Evolutionary conservation across 257 asterid species (phyloP).

Genomic region (Mentha longifolia): DNA sequence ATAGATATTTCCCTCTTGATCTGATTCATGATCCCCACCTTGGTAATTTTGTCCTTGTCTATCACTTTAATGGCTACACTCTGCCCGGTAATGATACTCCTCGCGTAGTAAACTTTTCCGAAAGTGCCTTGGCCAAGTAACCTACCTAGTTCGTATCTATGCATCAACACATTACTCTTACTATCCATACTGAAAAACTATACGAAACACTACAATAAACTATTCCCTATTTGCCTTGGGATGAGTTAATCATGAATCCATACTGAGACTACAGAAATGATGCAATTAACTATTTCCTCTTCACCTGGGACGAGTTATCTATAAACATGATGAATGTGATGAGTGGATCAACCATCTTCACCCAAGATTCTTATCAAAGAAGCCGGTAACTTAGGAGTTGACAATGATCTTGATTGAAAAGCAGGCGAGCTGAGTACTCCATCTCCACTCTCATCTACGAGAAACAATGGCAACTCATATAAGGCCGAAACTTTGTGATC

Average conservation of each 20-base stretch:
- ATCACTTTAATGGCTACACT: conserved; percentile 84
- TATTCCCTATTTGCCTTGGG: conserved; percentile 19
- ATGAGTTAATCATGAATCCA: conserved; percentile 42
- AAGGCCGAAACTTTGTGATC: conserved; percentile 33
- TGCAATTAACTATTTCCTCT: conserved; percentile 20
- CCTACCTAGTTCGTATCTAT: conserved; percentile 81
- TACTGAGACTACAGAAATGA: conserved; percentile 33
- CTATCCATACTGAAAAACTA: conserved; percentile 51
- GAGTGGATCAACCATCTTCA: conserved; percentile 50
- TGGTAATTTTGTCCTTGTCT: conserved; percentile 71
- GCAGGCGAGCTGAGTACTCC: conserved; percentile 8
- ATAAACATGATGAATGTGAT: background rate
- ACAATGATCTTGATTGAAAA: conserved; percentile 28
- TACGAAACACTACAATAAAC: conserved; percentile 23
- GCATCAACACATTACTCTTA: conserved; percentile 55
- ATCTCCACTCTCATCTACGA: conserved; percentile 39
- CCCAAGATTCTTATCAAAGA: conserved; percentile 30
- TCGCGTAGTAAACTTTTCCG: conserved; percentile 76
- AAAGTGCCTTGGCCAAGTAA: conserved; percentile 89
- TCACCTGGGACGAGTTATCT: conserved; percentile 17
- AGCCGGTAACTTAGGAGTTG: conserved; percentile 24
- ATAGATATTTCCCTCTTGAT: conserved; percentile 79
- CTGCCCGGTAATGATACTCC: conserved; percentile 68
- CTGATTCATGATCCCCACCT: conserved; percentile 70
- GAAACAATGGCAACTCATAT: conserved; percentile 24